Conservation (phyloP, 2,329 filamentous ascomycete genomes). For the Botrytis aclada region DNA sequence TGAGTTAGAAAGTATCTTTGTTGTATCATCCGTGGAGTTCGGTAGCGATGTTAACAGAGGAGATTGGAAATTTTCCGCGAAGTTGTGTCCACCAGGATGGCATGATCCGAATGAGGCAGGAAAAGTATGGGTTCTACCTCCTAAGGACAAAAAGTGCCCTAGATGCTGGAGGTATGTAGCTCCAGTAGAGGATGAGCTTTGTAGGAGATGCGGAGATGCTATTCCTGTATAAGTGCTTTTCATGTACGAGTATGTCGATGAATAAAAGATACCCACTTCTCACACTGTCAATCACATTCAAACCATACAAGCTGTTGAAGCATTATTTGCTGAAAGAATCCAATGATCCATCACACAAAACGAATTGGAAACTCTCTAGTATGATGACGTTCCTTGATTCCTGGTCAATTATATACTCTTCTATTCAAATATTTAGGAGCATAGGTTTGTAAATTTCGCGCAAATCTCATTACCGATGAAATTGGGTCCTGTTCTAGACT, state of each 20-base stretch:
- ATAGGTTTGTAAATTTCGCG: neutral
- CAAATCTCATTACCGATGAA: neutral
- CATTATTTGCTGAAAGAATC: neutral
- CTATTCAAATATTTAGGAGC: neutral
- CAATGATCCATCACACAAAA: no score
- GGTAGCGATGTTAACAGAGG: constrained; percentile 42
- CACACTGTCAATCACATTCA: neutral
- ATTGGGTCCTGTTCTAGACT: neutral
- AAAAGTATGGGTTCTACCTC: constrained; percentile 40
- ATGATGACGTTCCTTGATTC: neutral
- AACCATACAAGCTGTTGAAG: neutral
- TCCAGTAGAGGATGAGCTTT: constrained; percentile 63
- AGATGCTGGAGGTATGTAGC: constrained; percentile 87
- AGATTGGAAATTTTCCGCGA: constrained; percentile 44
- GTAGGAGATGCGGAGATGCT: constrained; percentile 64
- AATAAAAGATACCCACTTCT: constrained; percentile 12
- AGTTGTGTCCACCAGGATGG: constrained; percentile 28
- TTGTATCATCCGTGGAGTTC: constrained; percentile 62
- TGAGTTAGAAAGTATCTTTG: constrained; percentile 57
- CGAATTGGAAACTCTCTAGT: neutral
- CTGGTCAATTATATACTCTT: neutral
- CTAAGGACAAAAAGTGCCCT: constrained; percentile 66
- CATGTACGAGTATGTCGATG: neutral
- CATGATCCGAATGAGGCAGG: constrained; percentile 19
- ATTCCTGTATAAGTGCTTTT: neutral